Conservation (phyloP, 768 basidiomycete genomes). For the Lactifluus pinguis region DNA sequence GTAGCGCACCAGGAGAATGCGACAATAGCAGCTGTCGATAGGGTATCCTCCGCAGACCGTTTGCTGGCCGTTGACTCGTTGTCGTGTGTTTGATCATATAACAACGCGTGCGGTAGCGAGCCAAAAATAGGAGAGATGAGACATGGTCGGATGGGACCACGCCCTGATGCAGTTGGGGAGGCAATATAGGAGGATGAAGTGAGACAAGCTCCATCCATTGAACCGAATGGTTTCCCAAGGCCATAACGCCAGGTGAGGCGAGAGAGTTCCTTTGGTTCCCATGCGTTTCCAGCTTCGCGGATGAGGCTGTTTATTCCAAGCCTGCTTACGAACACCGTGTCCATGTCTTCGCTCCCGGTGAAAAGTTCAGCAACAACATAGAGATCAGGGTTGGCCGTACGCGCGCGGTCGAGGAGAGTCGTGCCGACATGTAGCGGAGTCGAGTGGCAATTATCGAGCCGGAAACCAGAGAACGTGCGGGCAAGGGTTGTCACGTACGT, state of each 20-base stretch:
- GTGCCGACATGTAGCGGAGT: slow-evolving; percentile 96
- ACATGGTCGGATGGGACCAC: slow-evolving; percentile 67
- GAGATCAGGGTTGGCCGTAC: slow-evolving; percentile 82
- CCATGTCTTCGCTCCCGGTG: slow-evolving; percentile 92
- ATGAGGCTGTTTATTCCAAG: slow-evolving; percentile 91
- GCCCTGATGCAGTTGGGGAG: slow-evolving; percentile 72
- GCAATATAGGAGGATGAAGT: slow-evolving; percentile 52
- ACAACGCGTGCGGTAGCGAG: slow-evolving; percentile 81
- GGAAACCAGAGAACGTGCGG: slow-evolving; percentile 84
- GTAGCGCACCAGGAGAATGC: slow-evolving; percentile 83
- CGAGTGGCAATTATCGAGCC: slow-evolving; percentile 97
- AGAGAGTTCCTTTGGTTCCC: slow-evolving; percentile 85
- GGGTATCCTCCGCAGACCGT: slow-evolving; percentile 86
- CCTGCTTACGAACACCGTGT: slow-evolving; percentile 81
- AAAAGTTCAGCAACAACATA: slow-evolving; percentile 97
- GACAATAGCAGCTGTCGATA: slow-evolving; percentile 90
- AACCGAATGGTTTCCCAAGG: slow-evolving; percentile 90
- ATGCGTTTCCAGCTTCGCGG: slow-evolving; percentile 88
- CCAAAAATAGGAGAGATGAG: slow-evolving; percentile 76
- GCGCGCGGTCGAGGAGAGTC: slow-evolving; percentile 84
- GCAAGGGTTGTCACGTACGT: slow-evolving; percentile 78
- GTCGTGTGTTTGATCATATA: slow-evolving; percentile 96
- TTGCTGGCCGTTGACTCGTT: slow-evolving; percentile 90
- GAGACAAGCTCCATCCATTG: slow-evolving; percentile 88
- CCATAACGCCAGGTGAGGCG: slow-evolving; percentile 84